phyloP scores from a whole-genome alignment of 257 asterid species.

The Solanum chiquidenum region DNA sequence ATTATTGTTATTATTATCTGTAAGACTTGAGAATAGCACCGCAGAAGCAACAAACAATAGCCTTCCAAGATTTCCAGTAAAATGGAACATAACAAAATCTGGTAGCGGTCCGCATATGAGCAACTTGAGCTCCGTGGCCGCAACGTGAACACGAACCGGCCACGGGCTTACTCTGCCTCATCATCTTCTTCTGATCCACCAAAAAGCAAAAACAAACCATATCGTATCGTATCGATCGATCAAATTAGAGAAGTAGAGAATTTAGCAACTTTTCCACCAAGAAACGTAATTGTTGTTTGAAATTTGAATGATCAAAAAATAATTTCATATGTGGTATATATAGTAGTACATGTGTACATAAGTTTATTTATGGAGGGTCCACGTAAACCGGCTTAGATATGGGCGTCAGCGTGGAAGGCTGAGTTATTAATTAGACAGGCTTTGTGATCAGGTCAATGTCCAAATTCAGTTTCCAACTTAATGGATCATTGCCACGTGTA shows the following conservation, averaged over 20 bases:
- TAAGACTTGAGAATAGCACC: constrained; percentile 66
- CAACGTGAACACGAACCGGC: constrained; percentile 80
- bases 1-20: constrained; percentile 10
- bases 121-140: constrained; percentile 56
- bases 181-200: constrained; percentile 66
- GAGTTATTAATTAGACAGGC: background rate
- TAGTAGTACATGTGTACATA: background rate
- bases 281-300: background rate
- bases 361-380: background rate
- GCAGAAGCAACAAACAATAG: constrained; percentile 56
- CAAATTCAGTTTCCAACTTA: background rate
- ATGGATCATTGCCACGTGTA: background rate
- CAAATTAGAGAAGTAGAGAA: background rate
- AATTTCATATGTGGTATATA: background rate
- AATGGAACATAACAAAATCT: constrained; percentile 71
- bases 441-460: background rate
- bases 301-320: background rate
- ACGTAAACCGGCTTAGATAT: background rate
- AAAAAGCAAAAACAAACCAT: constrained; percentile 72
- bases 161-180: constrained; percentile 50
- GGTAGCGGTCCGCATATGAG: constrained; percentile 60
- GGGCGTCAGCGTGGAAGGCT: background rate
- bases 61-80: constrained; percentile 72
- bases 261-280: background rate
- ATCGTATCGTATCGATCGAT: background rate